Evolutionary conservation across 116 monocot genomes (phyloP), one percentile per base, ranked within the genome.

Genomic region (Cymodocea nodosa): DNA sequence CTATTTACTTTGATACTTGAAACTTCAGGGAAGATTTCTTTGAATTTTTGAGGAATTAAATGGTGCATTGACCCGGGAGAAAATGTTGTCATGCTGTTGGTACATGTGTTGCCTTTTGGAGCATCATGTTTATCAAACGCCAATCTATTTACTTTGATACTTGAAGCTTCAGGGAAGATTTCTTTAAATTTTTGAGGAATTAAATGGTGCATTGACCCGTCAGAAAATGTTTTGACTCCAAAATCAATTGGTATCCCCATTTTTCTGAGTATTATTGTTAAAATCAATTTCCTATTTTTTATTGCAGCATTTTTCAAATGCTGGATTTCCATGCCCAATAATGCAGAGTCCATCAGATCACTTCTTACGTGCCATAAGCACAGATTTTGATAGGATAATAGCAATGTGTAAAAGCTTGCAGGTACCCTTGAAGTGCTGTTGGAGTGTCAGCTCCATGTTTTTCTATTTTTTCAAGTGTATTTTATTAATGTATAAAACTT

Each of bases 301-400:
- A 30, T 62, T 57, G 83, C 55, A 97, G 97, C 97, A 91, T 64
- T 97, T 97, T 70, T 87, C 97, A 52, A 90, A 97, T 85, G 83
- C 97, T 48, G 97, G 97, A 50, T 97, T 97, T 70, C 91, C 95
- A 35, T 97, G 97, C 52, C 91, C 97, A 36, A 91, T 97, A 67
- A 97, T 97, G 97, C 97, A 97, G 72, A 97, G 97, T 67, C 97
- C 97, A 12, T 91, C 91, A 13, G 97, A 97, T 77, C 97, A 97
- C 69, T 97, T 97, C 70, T 65, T 97, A 52, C 91, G 91, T 67
- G 97, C 97, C 62, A 88, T 97, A 35, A 91, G 87, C 63, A 88
- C 97, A 25, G 88, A 97, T 60, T 97, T 97, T 80, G 97, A 97
- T 70, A 87, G 97, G 75, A 88, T 97, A 13, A 91, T 97, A 77